A percentile compares a stretch with the other conserved stretches of the same genome.
Evolutionary conservation across 108 stramenopile genomes (phyloP).

Genomic region (Hondaea fermentalgiana): DNA sequence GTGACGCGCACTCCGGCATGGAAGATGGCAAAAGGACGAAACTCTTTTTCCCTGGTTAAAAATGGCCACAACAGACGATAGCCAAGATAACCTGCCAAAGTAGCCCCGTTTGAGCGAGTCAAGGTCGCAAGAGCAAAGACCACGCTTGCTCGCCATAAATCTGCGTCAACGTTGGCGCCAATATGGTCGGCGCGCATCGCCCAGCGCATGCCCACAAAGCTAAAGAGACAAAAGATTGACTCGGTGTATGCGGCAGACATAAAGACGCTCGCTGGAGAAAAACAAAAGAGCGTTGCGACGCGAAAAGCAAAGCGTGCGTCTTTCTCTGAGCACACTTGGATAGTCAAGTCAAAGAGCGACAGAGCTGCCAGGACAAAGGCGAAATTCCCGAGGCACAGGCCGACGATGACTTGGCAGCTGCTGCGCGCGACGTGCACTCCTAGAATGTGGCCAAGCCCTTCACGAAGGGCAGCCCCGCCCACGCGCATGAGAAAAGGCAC

Average conservation of each 20-base stretch:
- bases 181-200: neutral
- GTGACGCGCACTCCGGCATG: conserved; percentile 15
- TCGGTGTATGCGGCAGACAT: conserved; percentile 38
- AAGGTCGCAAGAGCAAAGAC: neutral
- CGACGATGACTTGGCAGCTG: conserved; percentile 15
- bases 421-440: neutral
- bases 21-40: neutral
- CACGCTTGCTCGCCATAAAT: neutral
- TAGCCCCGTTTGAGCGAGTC: neutral
- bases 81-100: conserved; percentile 9
- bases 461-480: neutral
- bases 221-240: conserved; percentile 26
- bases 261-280: conserved; percentile 36
- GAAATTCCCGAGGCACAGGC: conserved; percentile 24
- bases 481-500: conserved; percentile 9
- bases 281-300: conserved; percentile 30
- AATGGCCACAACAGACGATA: neutral
- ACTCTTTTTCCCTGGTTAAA: too few species aligned
- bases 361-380: conserved; percentile 29
- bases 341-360: conserved; percentile 24
- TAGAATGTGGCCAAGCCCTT: too few species aligned
- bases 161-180: neutral
- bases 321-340: neutral
- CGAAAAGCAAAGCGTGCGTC: neutral
- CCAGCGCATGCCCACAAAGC: conserved; percentile 27